Conservation (phyloP, 768 basidiomycete species). For the Mycena kentingensis region DNA sequence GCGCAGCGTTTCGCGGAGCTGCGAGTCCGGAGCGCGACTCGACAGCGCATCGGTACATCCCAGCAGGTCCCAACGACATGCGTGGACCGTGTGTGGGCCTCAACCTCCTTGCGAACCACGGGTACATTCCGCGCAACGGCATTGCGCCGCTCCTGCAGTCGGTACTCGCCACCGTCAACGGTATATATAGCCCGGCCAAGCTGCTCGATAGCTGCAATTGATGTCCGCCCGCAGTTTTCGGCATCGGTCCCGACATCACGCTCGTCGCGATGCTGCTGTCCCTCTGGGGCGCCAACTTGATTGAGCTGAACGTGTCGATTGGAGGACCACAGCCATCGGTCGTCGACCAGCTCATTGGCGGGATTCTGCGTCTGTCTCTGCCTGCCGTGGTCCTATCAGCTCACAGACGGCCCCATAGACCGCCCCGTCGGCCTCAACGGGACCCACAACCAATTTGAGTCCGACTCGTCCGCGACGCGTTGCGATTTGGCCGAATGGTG, state of each 20-base stretch:
- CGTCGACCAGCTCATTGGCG: neutral
- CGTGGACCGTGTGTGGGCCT: slow-evolving; percentile 8
- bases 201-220: too few species aligned
- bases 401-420: neutral
- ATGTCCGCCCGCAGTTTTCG: neutral
- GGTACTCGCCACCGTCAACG: neutral
- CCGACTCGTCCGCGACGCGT: slow-evolving; percentile 1
- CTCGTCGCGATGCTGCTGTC: neutral
- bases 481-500: slow-evolving; percentile 5
- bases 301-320: neutral
- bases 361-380: neutral
- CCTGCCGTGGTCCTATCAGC: neutral
- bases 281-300: neutral
- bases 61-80: neutral
- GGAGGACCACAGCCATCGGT: neutral
- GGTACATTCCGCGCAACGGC: slow-evolving; percentile 5
- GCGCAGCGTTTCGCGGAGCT: too few species aligned
- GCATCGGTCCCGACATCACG: neutral
- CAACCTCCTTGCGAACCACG: too few species aligned
- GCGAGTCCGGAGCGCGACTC: too few species aligned
- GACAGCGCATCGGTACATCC: neutral
- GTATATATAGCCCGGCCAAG: too few species aligned
- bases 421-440: neutral
- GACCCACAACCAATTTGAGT: slow-evolving; percentile 13
- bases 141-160: neutral